Evolutionary conservation across 1,139 yeast species (phyloP), one percentile per base, ranked within the genome.

Genomic region (Sugiyamaella novakii): DNA sequence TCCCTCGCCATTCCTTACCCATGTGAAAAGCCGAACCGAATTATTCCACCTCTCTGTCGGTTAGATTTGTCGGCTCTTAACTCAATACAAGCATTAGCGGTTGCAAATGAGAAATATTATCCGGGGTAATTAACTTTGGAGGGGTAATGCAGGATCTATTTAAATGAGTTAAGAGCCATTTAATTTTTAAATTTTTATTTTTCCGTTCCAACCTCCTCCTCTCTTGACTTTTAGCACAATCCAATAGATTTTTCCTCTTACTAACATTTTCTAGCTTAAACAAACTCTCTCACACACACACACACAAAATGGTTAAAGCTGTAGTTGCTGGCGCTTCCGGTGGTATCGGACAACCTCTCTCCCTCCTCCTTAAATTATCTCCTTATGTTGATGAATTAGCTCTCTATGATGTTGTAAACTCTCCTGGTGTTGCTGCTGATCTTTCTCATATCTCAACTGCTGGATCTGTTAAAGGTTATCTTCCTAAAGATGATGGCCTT

Each of bases 331-430:
- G 97, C 72, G 98, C 96, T 63, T 89, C 91, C 61, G 98, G 98
- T 73, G 98, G 98, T 74, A 92, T 92, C 70, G 98, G 98, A 61
- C 98, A 92, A 78, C 98, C 98, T 57, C 77, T 92, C 64, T 91
- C 98, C 43, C 79, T 92, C 59, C 78, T 92, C 64, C 76, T 91
- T 73, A 92, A 92, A 77, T 78, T 87, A 64, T 88, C 91, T 79
- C 82, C 80, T 64, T 81, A 86, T 68, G 94, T 92, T 55, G 82
- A 92, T 47, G 84, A 84, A 64, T 80, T 92, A 70, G 79, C 96
- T 49, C 78, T 92, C 56, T 92, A 87, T 74, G 98, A 92, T 74
- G 83, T 92, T 63, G 87, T 85, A 68, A 88, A 92, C 63, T 95
- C 95, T 52, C 92, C 95, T 59, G 98, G 98, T 73, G 98, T 91